These are phyloP conservation scores for Coniella lustricola DNA, from an alignment of 2,329 filamentous ascomycete genomes.

Conservation along the genomic window DNA sequence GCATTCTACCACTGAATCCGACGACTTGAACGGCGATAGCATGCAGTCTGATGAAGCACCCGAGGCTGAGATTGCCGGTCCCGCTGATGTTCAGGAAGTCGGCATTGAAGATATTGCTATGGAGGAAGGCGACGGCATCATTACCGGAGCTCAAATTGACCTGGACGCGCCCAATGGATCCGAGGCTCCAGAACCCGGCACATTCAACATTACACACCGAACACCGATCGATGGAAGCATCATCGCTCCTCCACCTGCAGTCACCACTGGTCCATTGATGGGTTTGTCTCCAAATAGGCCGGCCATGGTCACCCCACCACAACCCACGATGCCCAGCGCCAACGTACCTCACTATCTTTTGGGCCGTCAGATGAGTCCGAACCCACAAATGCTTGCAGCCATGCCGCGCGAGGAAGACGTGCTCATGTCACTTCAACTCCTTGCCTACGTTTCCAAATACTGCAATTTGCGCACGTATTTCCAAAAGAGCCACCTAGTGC, in stretches of 20 bases:
- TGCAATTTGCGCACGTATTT: constrained; percentile 95
- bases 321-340: constrained; percentile 63
- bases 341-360: constrained; percentile 74
- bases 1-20: constrained; percentile 79
- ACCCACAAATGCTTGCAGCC: constrained; percentile 70
- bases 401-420: constrained; percentile 98
- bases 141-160: constrained; percentile 67
- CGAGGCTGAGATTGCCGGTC: constrained; percentile 71
- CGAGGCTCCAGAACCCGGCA: constrained; percentile 78
- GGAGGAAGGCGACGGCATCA: constrained; percentile 72
- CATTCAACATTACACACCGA: constrained; percentile 90
- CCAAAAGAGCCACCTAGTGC: constrained; percentile 88
- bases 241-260: constrained; percentile 51
- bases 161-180: constrained; percentile 72
- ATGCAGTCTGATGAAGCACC: constrained; percentile 70
- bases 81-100: constrained; percentile 74
- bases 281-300: constrained; percentile 69
- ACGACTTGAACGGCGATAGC: constrained; percentile 81
- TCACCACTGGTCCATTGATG: constrained; percentile 48
- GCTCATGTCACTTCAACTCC: constrained; percentile 90
- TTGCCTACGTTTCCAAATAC: constrained; percentile 98
- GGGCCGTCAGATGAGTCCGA: constrained; percentile 63
- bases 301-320: constrained; percentile 62
- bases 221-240: constrained; percentile 79
- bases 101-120: constrained; percentile 77